These are phyloP conservation scores for Heterobasidion occidentale DNA, from an alignment of 1,284 basidiomycete genomes.

Conservation along the genomic window DNA sequence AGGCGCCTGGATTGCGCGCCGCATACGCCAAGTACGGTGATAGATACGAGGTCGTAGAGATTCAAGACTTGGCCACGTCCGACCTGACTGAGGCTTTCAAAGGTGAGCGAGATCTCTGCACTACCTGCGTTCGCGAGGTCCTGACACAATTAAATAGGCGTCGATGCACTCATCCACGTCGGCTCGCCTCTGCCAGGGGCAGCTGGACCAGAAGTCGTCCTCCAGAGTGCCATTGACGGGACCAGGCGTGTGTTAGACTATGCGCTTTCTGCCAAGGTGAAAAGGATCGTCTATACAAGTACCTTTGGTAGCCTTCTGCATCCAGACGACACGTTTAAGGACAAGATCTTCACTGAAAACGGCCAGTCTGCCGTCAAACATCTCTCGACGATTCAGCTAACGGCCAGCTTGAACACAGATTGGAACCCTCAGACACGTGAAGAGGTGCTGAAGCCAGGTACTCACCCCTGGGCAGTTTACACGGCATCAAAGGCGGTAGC, in stretches of 20 bases:
- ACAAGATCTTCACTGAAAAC: slow-evolving; percentile 1
- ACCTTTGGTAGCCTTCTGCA: neutral
- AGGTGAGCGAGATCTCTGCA: neutral
- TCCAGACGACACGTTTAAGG: neutral
- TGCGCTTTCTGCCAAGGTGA: neutral
- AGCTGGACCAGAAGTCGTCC: neutral
- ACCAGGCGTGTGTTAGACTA: neutral
- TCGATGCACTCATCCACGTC: slow-evolving; percentile 4
- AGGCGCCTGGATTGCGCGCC: neutral
- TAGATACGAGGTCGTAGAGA: neutral
- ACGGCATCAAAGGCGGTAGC: slow-evolving; percentile 15
- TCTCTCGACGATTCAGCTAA: no score
- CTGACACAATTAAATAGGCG: neutral
- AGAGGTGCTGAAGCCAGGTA: slow-evolving; percentile 5
- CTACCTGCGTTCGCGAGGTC: neutral
- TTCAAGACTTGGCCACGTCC: neutral
- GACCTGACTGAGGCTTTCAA: slow-evolving; percentile 2
- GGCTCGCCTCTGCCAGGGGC: neutral
- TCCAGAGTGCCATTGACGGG: slow-evolving; percentile 1
- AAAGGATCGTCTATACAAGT: slow-evolving; percentile 2
- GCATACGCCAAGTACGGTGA: neutral
- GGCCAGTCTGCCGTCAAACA: neutral
- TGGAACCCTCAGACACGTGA: slow-evolving; percentile 1
- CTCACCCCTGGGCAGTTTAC: slow-evolving; percentile 7
- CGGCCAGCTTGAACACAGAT: neutral